Evolutionary conservation across 768 basidiomycete genomes (phyloP).

Genomic region (Boletus tomentosulus): DNA sequence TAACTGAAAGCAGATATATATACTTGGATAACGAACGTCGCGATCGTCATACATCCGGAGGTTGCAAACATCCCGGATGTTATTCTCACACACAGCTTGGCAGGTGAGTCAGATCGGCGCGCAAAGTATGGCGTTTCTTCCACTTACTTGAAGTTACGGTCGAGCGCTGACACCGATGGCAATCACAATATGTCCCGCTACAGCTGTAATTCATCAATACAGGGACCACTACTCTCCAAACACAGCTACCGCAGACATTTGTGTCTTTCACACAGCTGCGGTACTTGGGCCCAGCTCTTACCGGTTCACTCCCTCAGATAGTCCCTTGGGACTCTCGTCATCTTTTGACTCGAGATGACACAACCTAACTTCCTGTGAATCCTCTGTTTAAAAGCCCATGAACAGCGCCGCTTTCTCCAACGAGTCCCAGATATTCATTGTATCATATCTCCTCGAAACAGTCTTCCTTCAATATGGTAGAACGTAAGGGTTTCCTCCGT

Average conservation of each 20-base stretch:
- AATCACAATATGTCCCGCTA: conserved; percentile 13
- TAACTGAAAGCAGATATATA: not conserved
- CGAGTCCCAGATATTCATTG: conserved; percentile 4
- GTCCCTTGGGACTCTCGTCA: conserved; percentile 15
- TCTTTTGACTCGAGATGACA: conserved; percentile 24
- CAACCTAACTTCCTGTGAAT: conserved; percentile 21
- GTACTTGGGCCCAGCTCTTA: conserved; percentile 9
- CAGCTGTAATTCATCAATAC: conserved; percentile 13
- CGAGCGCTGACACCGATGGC: conserved; percentile 17
- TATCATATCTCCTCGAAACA: not conserved
- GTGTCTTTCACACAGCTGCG: conserved; percentile 15
- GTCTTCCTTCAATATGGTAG: conserved; percentile 11
- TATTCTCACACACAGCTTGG: conserved; percentile 32
- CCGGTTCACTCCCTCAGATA: conserved; percentile 5
- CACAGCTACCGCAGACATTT: conserved; percentile 10
- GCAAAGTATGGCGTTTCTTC: conserved; percentile 25
- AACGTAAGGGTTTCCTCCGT: conserved; percentile 8
- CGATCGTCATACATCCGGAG: conserved; percentile 6
- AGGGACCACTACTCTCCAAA: conserved; percentile 11
- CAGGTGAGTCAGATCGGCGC: conserved; percentile 27
- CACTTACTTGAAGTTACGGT: conserved; percentile 15
- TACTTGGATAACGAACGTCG: conserved; percentile 1
- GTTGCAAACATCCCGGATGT: conserved; percentile 7
- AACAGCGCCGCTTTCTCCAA: conserved; percentile 3
- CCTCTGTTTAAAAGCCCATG: conserved; percentile 21